Evolutionary conservation across 1,139 yeast species (phyloP), one percentile per base, ranked within the genome.

Genomic region (Candida neerlandica): DNA sequence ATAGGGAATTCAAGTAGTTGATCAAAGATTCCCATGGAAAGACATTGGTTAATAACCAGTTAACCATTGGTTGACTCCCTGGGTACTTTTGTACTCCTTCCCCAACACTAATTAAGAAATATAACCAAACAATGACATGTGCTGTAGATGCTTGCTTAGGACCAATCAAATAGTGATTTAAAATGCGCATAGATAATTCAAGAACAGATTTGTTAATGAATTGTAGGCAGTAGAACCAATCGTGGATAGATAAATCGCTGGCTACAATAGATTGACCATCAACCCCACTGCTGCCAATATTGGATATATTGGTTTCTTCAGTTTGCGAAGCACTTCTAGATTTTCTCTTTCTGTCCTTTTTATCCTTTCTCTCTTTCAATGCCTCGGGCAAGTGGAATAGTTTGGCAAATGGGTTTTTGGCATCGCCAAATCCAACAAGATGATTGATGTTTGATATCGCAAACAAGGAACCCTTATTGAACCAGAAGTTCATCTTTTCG

Each of bases 391-490:
- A 69, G 50, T 80, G 83, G 64, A 87, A 87, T 16, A 87, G 63
- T 58, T 84, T 81, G 2, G 92, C 89, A 67, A 87, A 86, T 16
- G 94, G 91, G 60, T 85, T 86, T 45, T 77, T 75, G 3, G 88
- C 77, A 60, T 85, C 87, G 30, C 95, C 95, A 66, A 86, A 84
- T 1, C 95, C 95, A 45, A 85, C 80, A 44, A 86, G 64, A 66
- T 86, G 92, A 59, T 84, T 78, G 49, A 87, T 82, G 59, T 87
- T 88, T 26, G 90, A 84, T 49, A 86, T 74, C 1, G 94, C 92
- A 71, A 87, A 86, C 39, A 83, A 75, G 0, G 91, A 81, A 1
- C 89, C 85, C 61, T 86, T 86, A 58, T 85, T 85, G 58, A 84
- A 84, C 87, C 90, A 87, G 59, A 86, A 86, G 52, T 83, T 84